Base-by-base conservation (phyloP, 2,329 filamentous ascomycete species). In the Xylariaceae sp. region DNA sequence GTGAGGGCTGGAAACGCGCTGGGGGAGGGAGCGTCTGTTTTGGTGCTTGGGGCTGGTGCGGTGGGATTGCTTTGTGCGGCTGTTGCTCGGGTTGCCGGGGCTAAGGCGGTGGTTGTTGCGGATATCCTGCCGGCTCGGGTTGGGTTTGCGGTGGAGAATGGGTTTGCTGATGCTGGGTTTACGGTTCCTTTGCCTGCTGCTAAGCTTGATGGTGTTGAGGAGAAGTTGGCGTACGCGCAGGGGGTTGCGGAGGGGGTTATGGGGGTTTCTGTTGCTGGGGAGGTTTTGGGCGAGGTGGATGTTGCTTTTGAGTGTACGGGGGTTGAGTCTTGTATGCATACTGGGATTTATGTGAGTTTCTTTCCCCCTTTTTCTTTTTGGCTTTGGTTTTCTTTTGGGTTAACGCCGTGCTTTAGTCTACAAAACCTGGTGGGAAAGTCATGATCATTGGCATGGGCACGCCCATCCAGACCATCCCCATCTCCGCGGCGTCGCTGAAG, bases 381-480 rank as follows among this genome's bases (percentile, higher is more conserved):
- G 13, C n/a, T 40, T 30, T 48, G n/a, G 4, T 22, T 19, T 13
- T 34, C 32, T 34, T 9, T 34, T 34, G n/a, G n/a, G n/a, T n/a
- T n/a, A n/a, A n/a, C n/a, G n/a, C n/a, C n/a, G n/a, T n/a, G n/a
- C n/a, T n/a, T n/a, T n/a, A 80, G 78, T 70, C 78, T 1, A 84
- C 85, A 13, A 78, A 78, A 57, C 81, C 86, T 0, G 87, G 87
- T 39, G 87, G 87, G 51, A 85, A 85, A 62, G 76, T 90, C 46
- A 79, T 91, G 68, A 84, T 91, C 68, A 86, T 92, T 21, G 88
- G 87, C 49, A 91, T 91, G 87, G 88, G 88, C 36, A 87, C 81
- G 5, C 87, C 87, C 0, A 80, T 89, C 49, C 86, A 90, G 68
- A 89, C 86, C 0, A 76, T 91, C 1, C 87, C 87, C 1, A 74